Evolutionary conservation across 108 stramenopile genomes (phyloP).

Genomic region (Skeletonema marinoi): DNA sequence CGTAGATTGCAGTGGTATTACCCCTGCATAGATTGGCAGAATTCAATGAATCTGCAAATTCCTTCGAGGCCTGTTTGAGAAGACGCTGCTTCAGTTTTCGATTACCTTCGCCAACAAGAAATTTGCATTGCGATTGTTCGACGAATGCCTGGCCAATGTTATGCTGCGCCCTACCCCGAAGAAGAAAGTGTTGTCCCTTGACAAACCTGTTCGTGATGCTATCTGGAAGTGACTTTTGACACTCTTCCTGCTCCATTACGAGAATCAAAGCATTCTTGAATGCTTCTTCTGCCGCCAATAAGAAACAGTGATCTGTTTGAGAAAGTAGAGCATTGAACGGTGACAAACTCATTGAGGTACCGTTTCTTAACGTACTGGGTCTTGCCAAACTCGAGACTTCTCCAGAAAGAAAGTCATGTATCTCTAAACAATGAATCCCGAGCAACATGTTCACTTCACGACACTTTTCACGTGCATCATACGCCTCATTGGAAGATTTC

Average conservation of each 20-base stretch:
- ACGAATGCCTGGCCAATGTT: conserved; percentile 30
- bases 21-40: not conserved
- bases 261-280: conserved; percentile 31
- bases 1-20: conserved; percentile 13
- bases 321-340: conserved; percentile 14
- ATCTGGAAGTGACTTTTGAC: conserved; percentile 2
- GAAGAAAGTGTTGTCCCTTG: conserved; percentile 34
- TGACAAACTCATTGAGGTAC: not conserved
- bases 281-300: conserved; percentile 24
- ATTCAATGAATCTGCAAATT: not conserved
- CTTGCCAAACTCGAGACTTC: not conserved
- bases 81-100: not conserved
- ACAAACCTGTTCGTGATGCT: conserved; percentile 18
- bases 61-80: not conserved
- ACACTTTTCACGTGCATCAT: conserved; percentile 21
- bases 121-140: conserved; percentile 17
- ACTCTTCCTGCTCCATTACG: conserved; percentile 17
- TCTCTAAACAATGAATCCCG: conserved; percentile 21
- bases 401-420: conserved; percentile 15
- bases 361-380: not conserved
- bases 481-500: conserved; percentile 22
- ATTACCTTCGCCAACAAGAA: not conserved
- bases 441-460: conserved; percentile 41
- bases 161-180: conserved; percentile 33
- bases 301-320: conserved; percentile 15